Conservation (phyloP, 192 early-diverging fungal genomes). For the Rhizophagus clarus region DNA sequence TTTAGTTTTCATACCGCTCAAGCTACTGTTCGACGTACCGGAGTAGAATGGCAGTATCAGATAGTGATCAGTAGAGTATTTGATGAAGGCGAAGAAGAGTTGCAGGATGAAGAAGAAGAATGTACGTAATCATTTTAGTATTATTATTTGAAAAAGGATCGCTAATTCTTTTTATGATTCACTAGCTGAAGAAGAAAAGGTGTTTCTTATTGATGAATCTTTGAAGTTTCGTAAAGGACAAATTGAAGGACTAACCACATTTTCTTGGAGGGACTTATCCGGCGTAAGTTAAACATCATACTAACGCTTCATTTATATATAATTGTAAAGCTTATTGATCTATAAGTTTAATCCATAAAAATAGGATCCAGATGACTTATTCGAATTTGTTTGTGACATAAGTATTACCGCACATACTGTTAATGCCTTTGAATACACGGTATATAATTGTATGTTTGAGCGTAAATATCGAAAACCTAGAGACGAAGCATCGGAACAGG, state of each 20-base stretch:
- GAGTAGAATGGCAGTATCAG: conserved; percentile 66
- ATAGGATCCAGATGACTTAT: conserved; percentile 44
- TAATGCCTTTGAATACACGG: conserved; percentile 57
- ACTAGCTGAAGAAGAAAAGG: conserved; percentile 54
- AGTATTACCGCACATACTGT: conserved; percentile 40
- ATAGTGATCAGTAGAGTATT: conserved; percentile 75
- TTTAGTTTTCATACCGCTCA: conserved; percentile 67
- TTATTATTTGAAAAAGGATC: neutral
- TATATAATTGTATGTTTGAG: conserved; percentile 73
- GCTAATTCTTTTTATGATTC: neutral
- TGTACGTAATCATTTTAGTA: neutral
- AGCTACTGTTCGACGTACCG: conserved; percentile 69
- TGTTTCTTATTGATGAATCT: conserved; percentile 67
- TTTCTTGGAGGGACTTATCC: conserved; percentile 60
- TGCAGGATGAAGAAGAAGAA: conserved; percentile 54
- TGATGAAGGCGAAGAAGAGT: conserved; percentile 75
- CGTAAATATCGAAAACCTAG: conserved; percentile 46
- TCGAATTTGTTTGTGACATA: conserved; percentile 52
- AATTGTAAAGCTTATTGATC: neutral
- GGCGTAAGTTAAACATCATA: conserved; percentile 35
- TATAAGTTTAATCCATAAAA: neutral
- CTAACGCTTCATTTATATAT: conserved; percentile 14
- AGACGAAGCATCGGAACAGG: conserved; percentile 53
- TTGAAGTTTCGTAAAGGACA: conserved; percentile 50
- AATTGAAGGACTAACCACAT: conserved; percentile 37